phyloP scores from a whole-genome alignment of 2,329 filamentous ascomycete genomes.

The Blastomyces parvus region DNA sequence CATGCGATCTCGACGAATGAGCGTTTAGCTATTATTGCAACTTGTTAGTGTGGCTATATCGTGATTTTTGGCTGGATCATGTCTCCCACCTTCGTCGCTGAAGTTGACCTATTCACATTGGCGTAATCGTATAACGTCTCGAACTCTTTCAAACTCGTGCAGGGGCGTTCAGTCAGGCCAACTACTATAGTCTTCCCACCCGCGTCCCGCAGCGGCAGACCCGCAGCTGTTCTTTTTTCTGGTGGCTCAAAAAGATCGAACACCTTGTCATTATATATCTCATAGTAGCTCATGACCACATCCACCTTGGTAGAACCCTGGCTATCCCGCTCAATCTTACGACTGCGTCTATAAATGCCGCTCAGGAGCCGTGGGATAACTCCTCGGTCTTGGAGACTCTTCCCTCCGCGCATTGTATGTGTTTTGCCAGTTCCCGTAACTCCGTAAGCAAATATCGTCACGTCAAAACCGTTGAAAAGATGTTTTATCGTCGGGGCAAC shows the following conservation, averaged over 20 bases:
- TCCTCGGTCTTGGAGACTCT: slow-evolving; percentile 74
- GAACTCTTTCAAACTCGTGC: slow-evolving; percentile 79
- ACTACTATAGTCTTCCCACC: slow-evolving; percentile 80
- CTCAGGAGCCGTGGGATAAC: slow-evolving; percentile 80
- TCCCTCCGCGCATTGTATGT: slow-evolving; percentile 87
- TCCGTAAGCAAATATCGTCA: slow-evolving; percentile 87
- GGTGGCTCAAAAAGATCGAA: slow-evolving; percentile 81
- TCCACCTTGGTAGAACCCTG: slow-evolving; percentile 59
- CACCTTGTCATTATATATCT: slow-evolving; percentile 95
- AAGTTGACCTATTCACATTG: slow-evolving; percentile 81
- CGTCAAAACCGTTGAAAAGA: slow-evolving; percentile 72
- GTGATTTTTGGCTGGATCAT: neutral
- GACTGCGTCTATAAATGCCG: slow-evolving; percentile 71
- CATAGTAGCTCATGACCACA: slow-evolving; percentile 81
- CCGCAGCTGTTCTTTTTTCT: slow-evolving; percentile 73
- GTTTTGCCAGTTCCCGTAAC: slow-evolving; percentile 92
- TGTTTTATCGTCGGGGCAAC: slow-evolving; percentile 85
- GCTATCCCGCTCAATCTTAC: slow-evolving; percentile 75
- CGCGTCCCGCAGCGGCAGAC: slow-evolving; percentile 74
- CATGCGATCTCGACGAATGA: slow-evolving; percentile 81
- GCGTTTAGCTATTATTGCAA: slow-evolving; percentile 57
- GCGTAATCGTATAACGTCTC: slow-evolving; percentile 83
- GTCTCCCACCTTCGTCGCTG: slow-evolving; percentile 60
- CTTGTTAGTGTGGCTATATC: slow-evolving; percentile 14
- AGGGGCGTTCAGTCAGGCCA: slow-evolving; percentile 72